Percentiles rank a stretch among this genome's conserved stretches.
Conservation (phyloP, 306 rosid species). For the Astragalus glycyphyllos region DNA sequence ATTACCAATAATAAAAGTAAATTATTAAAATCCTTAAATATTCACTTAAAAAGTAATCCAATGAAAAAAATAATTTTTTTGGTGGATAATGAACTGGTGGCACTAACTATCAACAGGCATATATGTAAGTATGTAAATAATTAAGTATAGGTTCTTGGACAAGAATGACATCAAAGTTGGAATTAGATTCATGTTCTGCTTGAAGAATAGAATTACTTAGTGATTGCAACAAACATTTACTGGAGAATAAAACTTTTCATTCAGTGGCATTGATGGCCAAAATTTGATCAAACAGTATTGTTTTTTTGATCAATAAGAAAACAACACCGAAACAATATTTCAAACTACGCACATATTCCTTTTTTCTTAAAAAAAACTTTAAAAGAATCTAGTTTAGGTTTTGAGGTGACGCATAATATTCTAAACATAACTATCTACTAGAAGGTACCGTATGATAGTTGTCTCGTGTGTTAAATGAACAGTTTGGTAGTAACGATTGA, state of each 20-base stretch:
- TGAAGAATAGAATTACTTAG: conserved; percentile 42
- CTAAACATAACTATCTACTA: too few relatives aligned
- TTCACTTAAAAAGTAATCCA: too few relatives aligned
- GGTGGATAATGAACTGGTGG: too few relatives aligned
- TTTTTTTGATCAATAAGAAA: too few relatives aligned
- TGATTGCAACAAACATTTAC: conserved; percentile 37
- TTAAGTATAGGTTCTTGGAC: too few relatives aligned
- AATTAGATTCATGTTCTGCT: conserved; percentile 33
- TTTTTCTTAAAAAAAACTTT: background rate
- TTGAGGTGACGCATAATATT: conserved; percentile 30
- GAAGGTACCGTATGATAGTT: too few relatives aligned
- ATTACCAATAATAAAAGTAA: too few relatives aligned
- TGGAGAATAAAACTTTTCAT: conserved; percentile 39
- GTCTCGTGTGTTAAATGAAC: background rate
- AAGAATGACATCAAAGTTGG: background rate
- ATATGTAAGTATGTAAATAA: too few relatives aligned
- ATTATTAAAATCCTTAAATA: too few relatives aligned
- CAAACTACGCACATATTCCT: conserved; percentile 47
- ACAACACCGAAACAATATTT: conserved; percentile 35
- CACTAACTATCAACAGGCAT: too few relatives aligned
- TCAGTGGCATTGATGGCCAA: conserved; percentile 46
- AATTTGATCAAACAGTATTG: too few relatives aligned
- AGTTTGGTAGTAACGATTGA: conserved; percentile 3
- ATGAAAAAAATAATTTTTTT: too few relatives aligned
- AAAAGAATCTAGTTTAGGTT: conserved; percentile 33